phyloP scores from a whole-genome alignment of 164 flowering plant genomes.

The Berberis thunbergii region DNA sequence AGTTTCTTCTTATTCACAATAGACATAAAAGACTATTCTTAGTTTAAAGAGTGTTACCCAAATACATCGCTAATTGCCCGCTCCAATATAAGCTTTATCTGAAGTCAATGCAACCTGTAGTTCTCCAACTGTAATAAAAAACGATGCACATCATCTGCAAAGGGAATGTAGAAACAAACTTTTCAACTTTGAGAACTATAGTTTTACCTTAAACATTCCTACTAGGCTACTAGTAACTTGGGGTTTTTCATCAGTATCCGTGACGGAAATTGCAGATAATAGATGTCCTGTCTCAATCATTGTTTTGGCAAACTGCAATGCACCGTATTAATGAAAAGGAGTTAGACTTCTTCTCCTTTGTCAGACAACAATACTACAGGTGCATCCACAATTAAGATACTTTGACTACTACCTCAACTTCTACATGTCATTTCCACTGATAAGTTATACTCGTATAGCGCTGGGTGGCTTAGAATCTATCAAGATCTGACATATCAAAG shows the following conservation, averaged over 20 bases:
- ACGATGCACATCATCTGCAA: background rate
- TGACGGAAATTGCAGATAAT: constrained; percentile 40
- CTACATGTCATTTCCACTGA: too few species aligned
- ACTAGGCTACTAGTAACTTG: constrained; percentile 45
- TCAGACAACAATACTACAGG: too few species aligned
- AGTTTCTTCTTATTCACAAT: background rate
- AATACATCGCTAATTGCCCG: constrained; percentile 63
- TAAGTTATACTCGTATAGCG: too few species aligned
- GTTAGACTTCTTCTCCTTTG: too few species aligned
- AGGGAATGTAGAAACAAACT: background rate
- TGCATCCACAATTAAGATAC: too few species aligned
- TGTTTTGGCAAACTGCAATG: constrained; percentile 63
- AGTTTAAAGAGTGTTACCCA: constrained; percentile 35
- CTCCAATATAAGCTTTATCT: constrained; percentile 70
- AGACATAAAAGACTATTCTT: background rate
- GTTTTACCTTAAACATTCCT: constrained; percentile 59
- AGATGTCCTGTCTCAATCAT: constrained; percentile 61
- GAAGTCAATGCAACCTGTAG: constrained; percentile 79
- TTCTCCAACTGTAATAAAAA: constrained; percentile 67
- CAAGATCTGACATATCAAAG: too few species aligned
- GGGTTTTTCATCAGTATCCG: constrained; percentile 31
- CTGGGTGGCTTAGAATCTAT: too few species aligned
- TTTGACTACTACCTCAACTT: too few species aligned
- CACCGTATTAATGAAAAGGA: background rate
- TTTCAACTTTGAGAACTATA: background rate